phyloP scores from a whole-genome alignment of 371 early-diverging fungal genomes.

The Rhizopus stolonifer region DNA sequence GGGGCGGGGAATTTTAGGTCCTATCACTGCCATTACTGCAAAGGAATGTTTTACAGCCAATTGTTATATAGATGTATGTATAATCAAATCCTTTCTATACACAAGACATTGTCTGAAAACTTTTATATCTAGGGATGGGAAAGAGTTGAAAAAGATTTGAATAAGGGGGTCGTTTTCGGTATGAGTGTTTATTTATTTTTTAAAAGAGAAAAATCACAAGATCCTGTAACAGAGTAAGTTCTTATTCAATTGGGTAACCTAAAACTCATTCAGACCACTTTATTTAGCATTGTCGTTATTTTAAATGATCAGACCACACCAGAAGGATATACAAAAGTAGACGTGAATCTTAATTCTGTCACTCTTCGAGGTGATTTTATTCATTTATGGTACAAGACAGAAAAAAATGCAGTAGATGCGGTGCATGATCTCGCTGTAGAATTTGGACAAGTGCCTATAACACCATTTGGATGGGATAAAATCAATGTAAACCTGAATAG shows the following conservation, averaged over 20 bases:
- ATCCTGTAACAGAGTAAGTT: conserved; percentile 41
- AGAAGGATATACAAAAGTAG: conserved; percentile 37
- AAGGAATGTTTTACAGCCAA: conserved; percentile 47
- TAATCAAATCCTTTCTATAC: too few relatives aligned
- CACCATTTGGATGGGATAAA: conserved; percentile 36
- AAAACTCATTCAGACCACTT: too few relatives aligned
- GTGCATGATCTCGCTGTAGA: conserved; percentile 37
- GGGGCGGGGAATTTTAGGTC: too few relatives aligned
- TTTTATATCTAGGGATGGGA: conserved; percentile 42
- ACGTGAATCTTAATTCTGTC: conserved; percentile 33
- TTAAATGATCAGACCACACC: conserved; percentile 40
- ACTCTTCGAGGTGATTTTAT: conserved; percentile 41
- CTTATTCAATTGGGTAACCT: neutral
- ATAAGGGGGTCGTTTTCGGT: conserved; percentile 43
- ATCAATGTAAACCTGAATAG: conserved; percentile 37
- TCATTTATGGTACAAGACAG: conserved; percentile 33
- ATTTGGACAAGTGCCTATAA: conserved; percentile 27
- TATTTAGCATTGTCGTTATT: conserved; percentile 32
- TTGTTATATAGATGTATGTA: conserved; percentile 50
- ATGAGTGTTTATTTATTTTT: conserved; percentile 49
- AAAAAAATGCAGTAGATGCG: conserved; percentile 14
- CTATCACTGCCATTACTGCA: conserved; percentile 54
- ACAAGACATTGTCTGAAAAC: too few relatives aligned
- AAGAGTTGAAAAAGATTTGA: conserved; percentile 31
- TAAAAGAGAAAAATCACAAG: conserved; percentile 16